Evolutionary conservation across 257 asterid species (phyloP).

Genomic region (Salvia rosmarinus): DNA sequence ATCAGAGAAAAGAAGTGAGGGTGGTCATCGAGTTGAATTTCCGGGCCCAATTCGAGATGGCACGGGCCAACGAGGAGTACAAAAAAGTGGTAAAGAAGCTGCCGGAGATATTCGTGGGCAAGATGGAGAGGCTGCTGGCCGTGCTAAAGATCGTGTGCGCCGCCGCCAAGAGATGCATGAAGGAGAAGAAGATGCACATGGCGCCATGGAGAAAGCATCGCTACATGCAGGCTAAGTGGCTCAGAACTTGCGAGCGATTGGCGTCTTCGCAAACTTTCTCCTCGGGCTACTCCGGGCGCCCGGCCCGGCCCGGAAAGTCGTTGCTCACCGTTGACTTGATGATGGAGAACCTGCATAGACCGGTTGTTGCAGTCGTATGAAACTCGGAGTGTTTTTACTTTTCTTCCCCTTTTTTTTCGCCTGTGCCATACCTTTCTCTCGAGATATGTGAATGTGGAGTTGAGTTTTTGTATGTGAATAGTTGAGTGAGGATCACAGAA

Average conservation of each 20-base stretch:
- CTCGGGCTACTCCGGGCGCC: slow-evolving; percentile 40
- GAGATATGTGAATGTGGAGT: slow-evolving; percentile 19
- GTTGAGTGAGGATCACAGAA: slow-evolving; percentile 12
- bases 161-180: slow-evolving; percentile 85
- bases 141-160: slow-evolving; percentile 68
- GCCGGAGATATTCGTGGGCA: slow-evolving; percentile 76
- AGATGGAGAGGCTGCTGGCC: slow-evolving; percentile 63
- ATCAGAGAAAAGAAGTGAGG: slow-evolving; percentile 60
- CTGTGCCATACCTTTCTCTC: slow-evolving; percentile 7
- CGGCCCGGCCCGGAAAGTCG: slow-evolving; percentile 59
- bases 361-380: slow-evolving; percentile 72
- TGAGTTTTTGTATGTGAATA: too few species aligned
- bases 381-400: not conserved
- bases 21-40: slow-evolving; percentile 74
- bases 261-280: slow-evolving; percentile 39
- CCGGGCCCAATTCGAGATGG: slow-evolving; percentile 80
- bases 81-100: slow-evolving; percentile 53
- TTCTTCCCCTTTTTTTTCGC: not conserved
- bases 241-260: slow-evolving; percentile 48
- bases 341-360: slow-evolving; percentile 58
- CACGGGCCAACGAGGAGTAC: slow-evolving; percentile 78
- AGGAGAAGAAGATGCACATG: slow-evolving; percentile 85
- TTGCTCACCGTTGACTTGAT: slow-evolving; percentile 71
- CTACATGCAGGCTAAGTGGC: slow-evolving; percentile 97
- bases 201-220: slow-evolving; percentile 93